Base-by-base conservation (phyloP, 2,329 filamentous ascomycete genomes). In the Triangularia setosa region DNA sequence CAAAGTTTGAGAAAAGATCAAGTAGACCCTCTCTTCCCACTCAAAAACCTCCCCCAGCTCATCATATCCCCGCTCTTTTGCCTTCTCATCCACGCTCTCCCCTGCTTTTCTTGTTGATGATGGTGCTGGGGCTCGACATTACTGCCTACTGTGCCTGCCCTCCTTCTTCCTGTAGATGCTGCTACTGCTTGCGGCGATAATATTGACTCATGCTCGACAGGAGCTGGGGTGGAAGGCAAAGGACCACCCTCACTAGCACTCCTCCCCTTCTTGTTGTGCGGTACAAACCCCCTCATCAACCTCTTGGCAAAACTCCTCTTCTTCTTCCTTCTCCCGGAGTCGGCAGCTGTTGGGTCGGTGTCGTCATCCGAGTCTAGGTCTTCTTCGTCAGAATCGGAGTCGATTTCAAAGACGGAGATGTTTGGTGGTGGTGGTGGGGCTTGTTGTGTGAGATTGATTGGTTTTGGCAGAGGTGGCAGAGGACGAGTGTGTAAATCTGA, bases 361-460 rank as follows among this genome's bases (percentile, higher is more conserved):
- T 48, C 40, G 3, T 18, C n/a, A 18, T 48, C 40, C 11, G 40
- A 48, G 11, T 48, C 40, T 11, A 23, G 27, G 52, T 25, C 52
- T 1, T 55, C 52, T 16, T 55, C 52, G 55, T 81, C 79, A 14
- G 72, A 73, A 64, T 84, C 81, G 3, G 79, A 79, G 69, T 83
- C 81, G 14, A 76, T 69, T 53, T 84, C 82, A 65, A 84, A 84
- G 24, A 83, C 78, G 1, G 81, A 84, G 30, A 78, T 71, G 44
- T 73, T 72, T 12, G 69, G 69, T 21, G 67, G 16, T 61, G 18
- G 4, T 52, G 28, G 30, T 11, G 40, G 40, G n/a, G 40, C n/a
- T 21, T 48, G 40, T 58, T 40, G n/a, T 35, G 18, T n/a, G 5
- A 28, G 21, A 18, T 44, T 44, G 57, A 14, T 21, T 2, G 54